These are phyloP conservation scores for Boletus eberwhitei DNA, from an alignment of 768 basidiomycete species.

Conservation along the genomic window DNA sequence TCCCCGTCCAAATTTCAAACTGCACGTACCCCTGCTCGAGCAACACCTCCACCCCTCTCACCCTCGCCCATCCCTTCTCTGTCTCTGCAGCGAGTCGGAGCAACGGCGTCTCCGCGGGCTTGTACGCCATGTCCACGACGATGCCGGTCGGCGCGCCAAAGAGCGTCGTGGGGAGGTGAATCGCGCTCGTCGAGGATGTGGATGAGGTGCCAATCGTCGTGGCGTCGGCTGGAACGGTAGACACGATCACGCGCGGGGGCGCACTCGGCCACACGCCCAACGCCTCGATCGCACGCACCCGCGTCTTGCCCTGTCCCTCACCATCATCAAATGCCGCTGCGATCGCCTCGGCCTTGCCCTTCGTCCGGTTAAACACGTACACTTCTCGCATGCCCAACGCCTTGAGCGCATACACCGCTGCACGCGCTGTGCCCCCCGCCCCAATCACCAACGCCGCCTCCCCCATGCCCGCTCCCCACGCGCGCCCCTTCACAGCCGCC, in stretches of 20 bases:
- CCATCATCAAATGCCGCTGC: constrained; percentile 54
- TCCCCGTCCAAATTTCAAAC: constrained; percentile 79
- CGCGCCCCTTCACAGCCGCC: constrained; percentile 45
- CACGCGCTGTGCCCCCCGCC: constrained; percentile 92
- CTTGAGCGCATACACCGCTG: constrained; percentile 87
- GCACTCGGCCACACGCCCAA: constrained; percentile 53
- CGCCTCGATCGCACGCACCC: constrained; percentile 56
- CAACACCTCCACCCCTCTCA: constrained; percentile 81
- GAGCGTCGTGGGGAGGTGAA: constrained; percentile 55
- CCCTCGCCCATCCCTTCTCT: constrained; percentile 57
- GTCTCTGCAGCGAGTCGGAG: constrained; percentile 58
- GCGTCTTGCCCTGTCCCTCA: constrained; percentile 29
- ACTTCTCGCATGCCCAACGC: constrained; percentile 63
- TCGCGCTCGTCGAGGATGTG: constrained; percentile 14
- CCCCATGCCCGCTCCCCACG: constrained; percentile 29
- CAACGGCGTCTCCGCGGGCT: constrained; percentile 81
- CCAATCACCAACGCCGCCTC: constrained; percentile 80
- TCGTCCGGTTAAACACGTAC: constrained; percentile 87
- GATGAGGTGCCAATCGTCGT: constrained; percentile 38
- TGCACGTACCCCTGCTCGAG: constrained; percentile 88
- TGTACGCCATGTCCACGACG: constrained; percentile 94
- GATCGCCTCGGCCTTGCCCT: constrained; percentile 66
- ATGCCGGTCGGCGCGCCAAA: constrained; percentile 64
- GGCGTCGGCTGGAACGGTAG: constrained; percentile 77
- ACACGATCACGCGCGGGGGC: constrained; percentile 74